Percentiles rank a stretch among this genome's conserved stretches.
phyloP scores from a whole-genome alignment of 768 basidiomycete species.

The Russula brevipes region DNA sequence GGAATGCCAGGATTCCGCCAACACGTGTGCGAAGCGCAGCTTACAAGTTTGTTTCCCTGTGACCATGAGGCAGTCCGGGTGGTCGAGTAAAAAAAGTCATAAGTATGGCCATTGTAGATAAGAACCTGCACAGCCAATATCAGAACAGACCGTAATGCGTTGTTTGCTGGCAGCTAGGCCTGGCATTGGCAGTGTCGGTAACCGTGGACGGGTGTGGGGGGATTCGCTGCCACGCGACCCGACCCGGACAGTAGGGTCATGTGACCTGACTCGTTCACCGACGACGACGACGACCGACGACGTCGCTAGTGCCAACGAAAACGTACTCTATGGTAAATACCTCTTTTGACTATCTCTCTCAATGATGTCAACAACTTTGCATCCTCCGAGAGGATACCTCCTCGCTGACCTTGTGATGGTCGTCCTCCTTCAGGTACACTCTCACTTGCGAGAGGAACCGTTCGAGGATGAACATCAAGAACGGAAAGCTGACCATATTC shows the following conservation, averaged over 20 bases:
- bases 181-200: not conserved
- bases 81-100: not conserved
- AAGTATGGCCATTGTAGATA: not conserved
- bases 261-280: not conserved
- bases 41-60: slow-evolving; percentile 10
- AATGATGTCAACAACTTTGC: slow-evolving; percentile 11
- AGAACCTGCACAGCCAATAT: not conserved
- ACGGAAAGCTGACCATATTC: slow-evolving; percentile 17
- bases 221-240: too few species aligned
- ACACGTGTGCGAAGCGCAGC: slow-evolving; percentile 23
- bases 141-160: not conserved
- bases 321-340: not conserved
- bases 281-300: not conserved
- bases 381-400: not conserved
- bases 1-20: slow-evolving; percentile 1
- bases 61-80: slow-evolving; percentile 16
- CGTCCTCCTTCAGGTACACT: slow-evolving; percentile 13
- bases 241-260: too few species aligned
- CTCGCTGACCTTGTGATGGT: slow-evolving; percentile 12
- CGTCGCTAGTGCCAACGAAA: too few species aligned
- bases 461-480: slow-evolving; percentile 7
- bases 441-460: slow-evolving; percentile 14
- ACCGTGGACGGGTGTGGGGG: too few species aligned
- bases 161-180: not conserved
- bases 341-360: not conserved